Evolutionary conservation across 2,329 filamentous ascomycete genomes (phyloP), one percentile per base, ranked within the genome.

Genomic region (Hymenoscyphus linearis): DNA sequence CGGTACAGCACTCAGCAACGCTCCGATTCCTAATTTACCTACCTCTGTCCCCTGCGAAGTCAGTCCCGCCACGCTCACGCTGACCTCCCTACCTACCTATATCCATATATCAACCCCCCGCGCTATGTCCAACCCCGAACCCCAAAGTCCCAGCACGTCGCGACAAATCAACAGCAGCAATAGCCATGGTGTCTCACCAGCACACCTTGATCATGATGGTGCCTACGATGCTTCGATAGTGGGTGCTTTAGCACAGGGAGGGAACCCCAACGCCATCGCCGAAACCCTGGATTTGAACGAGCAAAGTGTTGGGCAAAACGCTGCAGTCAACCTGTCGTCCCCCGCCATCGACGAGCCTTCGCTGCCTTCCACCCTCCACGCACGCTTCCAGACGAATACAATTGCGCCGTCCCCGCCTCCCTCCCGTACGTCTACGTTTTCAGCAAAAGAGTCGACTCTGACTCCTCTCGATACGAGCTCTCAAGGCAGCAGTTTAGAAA

Each of bases 351-450:
- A 60, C n/a, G 52, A 64, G 12, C 50, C 31, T 31, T 31, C 27
- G 27, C 4, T 59, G 25, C n/a, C n/a, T n/a, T 18, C 27, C 34
- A 62, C 56, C 22, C 47, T 62, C 52, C 58, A 58, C 6, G 55
- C 64, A 36, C 64, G 65, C 3, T 77, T 78, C 64, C 68, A 72
- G 58, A 73, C 75, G 52, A 74, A 74, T 63, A 77, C 74, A 14
- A 76, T 74, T 67, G 73, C 76, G 26, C 75, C 76, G 50, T 76
- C 76, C 10, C 67, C 70, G 14, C 66, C 69, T 52, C 68, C 67
- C 35, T 66, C 56, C 40, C 16, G 59, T 34, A 9, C 54, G 44
- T 59, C 62, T 27, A 36, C 59, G 10, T 53, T 60, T 50, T 52
- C 57, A 40, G 58, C 57, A 59, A 53, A 34, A 34, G 47, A 60